Evolutionary conservation across 768 basidiomycete species (phyloP).

Genomic region (Termitomyces sp.): DNA sequence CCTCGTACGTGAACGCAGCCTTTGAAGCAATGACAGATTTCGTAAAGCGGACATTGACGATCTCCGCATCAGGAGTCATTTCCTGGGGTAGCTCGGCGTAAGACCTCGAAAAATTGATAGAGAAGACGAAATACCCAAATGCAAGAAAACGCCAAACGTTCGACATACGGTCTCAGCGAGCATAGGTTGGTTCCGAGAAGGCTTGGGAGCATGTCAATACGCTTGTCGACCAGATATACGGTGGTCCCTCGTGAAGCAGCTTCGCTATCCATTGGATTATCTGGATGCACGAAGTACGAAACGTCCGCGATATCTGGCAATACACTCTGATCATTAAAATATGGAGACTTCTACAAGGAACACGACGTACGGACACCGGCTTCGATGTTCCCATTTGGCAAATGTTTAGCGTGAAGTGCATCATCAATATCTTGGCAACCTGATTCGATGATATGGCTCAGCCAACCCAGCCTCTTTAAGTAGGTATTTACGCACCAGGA

Average conservation of each 20-base stretch:
- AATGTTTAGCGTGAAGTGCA: constrained; percentile 80
- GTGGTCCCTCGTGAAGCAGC: constrained; percentile 96
- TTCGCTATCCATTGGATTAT: constrained; percentile 94
- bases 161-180: constrained; percentile 86
- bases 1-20: constrained; percentile 94
- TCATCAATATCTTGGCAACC: constrained; percentile 99
- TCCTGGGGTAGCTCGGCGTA: constrained; percentile 48
- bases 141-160: constrained; percentile 89
- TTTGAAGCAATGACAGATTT: constrained; percentile 98
- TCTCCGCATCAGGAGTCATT: constrained; percentile 82
- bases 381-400: constrained; percentile 93
- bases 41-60: constrained; percentile 84
- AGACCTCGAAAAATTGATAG: background rate
- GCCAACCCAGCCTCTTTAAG: background rate
- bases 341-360: background rate
- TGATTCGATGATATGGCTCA: constrained; percentile 20
- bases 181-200: constrained; percentile 95
- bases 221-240: constrained; percentile 96
- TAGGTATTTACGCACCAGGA: constrained; percentile 47
- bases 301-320: constrained; percentile 93
- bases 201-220: constrained; percentile 95
- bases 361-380: constrained; percentile 89
- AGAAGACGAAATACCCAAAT: constrained; percentile 68
- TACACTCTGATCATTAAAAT: background rate
- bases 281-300: constrained; percentile 89